Conservation (phyloP, 345 rosid genomes). For the Brassica nigra region DNA sequence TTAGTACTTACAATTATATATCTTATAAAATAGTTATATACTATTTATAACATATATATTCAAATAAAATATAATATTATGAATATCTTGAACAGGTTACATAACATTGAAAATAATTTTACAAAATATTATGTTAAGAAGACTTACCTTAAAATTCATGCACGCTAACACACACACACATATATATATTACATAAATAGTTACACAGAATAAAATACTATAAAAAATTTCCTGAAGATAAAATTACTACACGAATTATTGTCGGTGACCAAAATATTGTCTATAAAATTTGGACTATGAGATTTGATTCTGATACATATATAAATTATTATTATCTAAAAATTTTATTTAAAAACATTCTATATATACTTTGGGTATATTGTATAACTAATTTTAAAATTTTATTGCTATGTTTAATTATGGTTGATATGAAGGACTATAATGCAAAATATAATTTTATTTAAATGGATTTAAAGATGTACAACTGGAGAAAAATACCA, state of each 20-base stretch:
- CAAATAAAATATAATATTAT: too few relatives aligned
- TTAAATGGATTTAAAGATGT: neutral
- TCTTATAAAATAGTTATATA: too few relatives aligned
- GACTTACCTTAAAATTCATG: neutral
- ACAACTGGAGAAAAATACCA: neutral
- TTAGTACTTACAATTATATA: too few relatives aligned
- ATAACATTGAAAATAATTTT: neutral
- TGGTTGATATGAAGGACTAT: neutral
- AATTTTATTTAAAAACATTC: neutral
- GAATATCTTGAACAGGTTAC: neutral
- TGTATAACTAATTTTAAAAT: neutral
- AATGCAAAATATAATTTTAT: neutral
- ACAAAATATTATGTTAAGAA: neutral
- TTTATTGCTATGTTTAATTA: neutral
- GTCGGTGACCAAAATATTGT: neutral
- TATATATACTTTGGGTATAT: neutral
- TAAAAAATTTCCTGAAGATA: too few relatives aligned
- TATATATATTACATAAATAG: neutral
- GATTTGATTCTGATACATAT: too few relatives aligned
- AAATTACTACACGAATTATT: too few relatives aligned
- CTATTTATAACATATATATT: too few relatives aligned
- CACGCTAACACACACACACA: too few relatives aligned
- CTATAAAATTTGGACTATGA: too few relatives aligned
- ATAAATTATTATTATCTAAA: too few relatives aligned
- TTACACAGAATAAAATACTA: neutral